These are phyloP conservation scores for Centaurea solstitialis DNA, from an alignment of 129 eudicot genomes.

Conservation along the genomic window DNA sequence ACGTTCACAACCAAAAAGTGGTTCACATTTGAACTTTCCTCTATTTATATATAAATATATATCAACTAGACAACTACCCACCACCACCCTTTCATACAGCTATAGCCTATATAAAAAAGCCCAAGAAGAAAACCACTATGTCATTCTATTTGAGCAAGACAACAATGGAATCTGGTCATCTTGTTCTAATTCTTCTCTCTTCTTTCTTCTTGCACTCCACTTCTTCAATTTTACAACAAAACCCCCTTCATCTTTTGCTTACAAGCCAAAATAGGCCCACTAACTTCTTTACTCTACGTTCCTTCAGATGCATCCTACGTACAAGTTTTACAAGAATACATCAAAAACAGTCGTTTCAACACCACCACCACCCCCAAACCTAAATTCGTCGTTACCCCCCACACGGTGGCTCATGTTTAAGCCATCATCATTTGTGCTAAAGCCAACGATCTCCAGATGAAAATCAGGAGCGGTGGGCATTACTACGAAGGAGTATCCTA, in stretches of 20 bases:
- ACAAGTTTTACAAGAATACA: slow-evolving; percentile 11
- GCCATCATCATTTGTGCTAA: slow-evolving; percentile 22
- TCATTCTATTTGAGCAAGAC: slow-evolving; percentile 4
- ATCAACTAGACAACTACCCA: background rate
- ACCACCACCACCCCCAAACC: slow-evolving; percentile 16
- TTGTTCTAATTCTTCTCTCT: background rate
- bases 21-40: too few species aligned
- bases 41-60: too few species aligned
- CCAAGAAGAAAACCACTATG: background rate
- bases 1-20: too few species aligned
- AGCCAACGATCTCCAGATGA: slow-evolving; percentile 5
- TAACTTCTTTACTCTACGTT: background rate
- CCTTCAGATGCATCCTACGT: background rate
- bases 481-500: slow-evolving; percentile 22
- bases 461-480: slow-evolving; percentile 27
- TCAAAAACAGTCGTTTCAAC: slow-evolving; percentile 19
- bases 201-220: background rate
- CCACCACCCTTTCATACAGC: background rate
- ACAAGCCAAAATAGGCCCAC: slow-evolving; percentile 9
- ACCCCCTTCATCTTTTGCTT: slow-evolving; percentile 12
- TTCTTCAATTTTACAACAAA: slow-evolving; percentile 2
- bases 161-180: background rate
- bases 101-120: background rate
- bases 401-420: background rate
- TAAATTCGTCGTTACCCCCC: background rate